Conservation (phyloP, 2,329 filamentous ascomycete genomes). For the Trichoderma afroharzianum region DNA sequence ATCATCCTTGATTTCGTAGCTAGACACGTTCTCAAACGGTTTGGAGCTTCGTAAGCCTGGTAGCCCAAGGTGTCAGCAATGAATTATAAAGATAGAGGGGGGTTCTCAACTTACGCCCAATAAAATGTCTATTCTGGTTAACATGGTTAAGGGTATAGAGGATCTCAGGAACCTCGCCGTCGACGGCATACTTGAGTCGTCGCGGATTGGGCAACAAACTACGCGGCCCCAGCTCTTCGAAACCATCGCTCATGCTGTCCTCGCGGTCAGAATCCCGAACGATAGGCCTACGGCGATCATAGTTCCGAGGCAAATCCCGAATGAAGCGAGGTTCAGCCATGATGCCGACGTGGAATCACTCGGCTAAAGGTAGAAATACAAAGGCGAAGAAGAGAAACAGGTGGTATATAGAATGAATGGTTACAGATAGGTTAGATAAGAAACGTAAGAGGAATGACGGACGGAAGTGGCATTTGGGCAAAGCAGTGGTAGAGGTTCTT, state of each 20-base stretch:
- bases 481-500: background rate
- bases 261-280: background rate
- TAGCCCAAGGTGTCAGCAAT: constrained; percentile 18
- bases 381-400: background rate
- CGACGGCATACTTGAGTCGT: constrained; percentile 16
- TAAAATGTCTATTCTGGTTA: constrained; percentile 30
- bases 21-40: constrained; percentile 36
- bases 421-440: background rate
- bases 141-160: constrained; percentile 42
- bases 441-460: background rate
- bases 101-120: constrained; percentile 33
- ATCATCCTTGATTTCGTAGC: constrained; percentile 26
- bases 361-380: no score
- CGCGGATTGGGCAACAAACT: constrained; percentile 10
- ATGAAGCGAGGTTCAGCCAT: background rate
- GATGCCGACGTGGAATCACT: background rate
- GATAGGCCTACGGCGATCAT: background rate
- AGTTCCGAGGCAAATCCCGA: background rate
- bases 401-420: background rate
- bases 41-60: constrained; percentile 37
- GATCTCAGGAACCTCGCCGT: constrained; percentile 40
- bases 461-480: background rate
- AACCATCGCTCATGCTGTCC: constrained; percentile 3
- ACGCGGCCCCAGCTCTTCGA: constrained; percentile 10
- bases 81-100: background rate